These are phyloP conservation scores for Leccinum truebloodii DNA, from an alignment of 768 basidiomycete genomes.

Conservation along the genomic window DNA sequence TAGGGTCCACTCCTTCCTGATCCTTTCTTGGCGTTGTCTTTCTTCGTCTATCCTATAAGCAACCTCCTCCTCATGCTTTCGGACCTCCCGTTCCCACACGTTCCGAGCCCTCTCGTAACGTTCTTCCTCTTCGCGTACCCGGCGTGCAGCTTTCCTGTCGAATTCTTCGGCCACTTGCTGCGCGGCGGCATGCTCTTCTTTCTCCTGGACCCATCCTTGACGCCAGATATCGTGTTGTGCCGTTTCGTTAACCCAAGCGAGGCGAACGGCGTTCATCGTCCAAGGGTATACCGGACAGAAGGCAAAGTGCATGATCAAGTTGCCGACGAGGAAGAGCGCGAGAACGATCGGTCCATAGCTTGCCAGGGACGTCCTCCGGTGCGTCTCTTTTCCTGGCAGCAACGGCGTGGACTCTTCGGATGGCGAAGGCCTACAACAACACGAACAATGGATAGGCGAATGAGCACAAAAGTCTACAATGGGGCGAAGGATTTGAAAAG, in stretches of 20 bases:
- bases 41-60: conserved; percentile 5
- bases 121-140: conserved; percentile 9
- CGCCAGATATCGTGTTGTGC: neutral
- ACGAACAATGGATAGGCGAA: too few species aligned
- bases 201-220: conserved; percentile 12
- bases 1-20: conserved; percentile 7
- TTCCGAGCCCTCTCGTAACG: conserved; percentile 5
- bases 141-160: conserved; percentile 1
- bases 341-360: neutral
- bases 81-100: conserved; percentile 5
- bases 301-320: conserved; percentile 5
- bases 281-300: conserved; percentile 15
- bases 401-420: conserved; percentile 9
- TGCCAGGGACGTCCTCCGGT: neutral
- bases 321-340: neutral
- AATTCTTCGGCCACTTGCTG: conserved; percentile 1
- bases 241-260: conserved; percentile 9
- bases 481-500: neutral
- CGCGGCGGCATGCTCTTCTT: neutral
- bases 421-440: neutral
- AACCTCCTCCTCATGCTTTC: conserved; percentile 5
- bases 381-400: conserved; percentile 6
- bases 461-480: neutral
- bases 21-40: conserved; percentile 3
- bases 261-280: conserved; percentile 11